Base-by-base conservation (phyloP, 2,329 filamentous ascomycete genomes). In the Pseudocercospora cruenta region DNA sequence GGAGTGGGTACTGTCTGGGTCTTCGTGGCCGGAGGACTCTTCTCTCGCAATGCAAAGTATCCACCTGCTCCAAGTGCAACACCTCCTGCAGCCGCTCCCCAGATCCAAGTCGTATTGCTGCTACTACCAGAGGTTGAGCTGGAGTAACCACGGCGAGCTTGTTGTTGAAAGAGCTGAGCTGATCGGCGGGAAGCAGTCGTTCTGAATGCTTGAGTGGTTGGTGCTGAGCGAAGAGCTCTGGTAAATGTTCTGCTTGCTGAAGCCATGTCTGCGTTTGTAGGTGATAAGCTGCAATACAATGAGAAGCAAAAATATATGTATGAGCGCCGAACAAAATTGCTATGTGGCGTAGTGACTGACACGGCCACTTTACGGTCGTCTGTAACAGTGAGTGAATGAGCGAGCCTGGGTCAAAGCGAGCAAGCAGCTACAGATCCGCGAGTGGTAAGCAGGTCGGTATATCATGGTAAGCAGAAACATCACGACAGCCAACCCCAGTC, bases 131-230 rank as follows among this genome's bases (percentile, higher is more conserved):
- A n/a, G n/a, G 72, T 66, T 58, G 71, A 71, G 60, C 72, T 73
- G 53, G 93, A 90, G 82, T 96, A 96, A 80, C 89, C 89, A 72
- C 93, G 91, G 72, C 90, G 91, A 75, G 88, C 88, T 75, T 90
- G 85, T 77, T 89, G 88, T 79, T 90, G 91, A 84, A 93, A 89
- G 72, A 90, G 87, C 62, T 86, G 84, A 54, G 85, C 83, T 71
- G 83, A 81, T 78, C 77, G 75, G 83, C 86, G 74, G 86, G 88
- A 62, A 53, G 86, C 81, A 61, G 84, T 80, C 73, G 86, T 82
- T 75, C 87, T 87, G 76, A 90, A 82, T 65, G 89, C 83, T 71
- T 85, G 72, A 24, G 71, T 69, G 4, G 72, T 65, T 79, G 69
- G 87, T 82, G 75, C 82, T 71, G 70, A 75, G 71, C 67, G 78